Evolutionary conservation across 169 alveolate genomes (phyloP), one percentile per base, ranked within the genome.

Genomic region (Plasmodium relictum): DNA sequence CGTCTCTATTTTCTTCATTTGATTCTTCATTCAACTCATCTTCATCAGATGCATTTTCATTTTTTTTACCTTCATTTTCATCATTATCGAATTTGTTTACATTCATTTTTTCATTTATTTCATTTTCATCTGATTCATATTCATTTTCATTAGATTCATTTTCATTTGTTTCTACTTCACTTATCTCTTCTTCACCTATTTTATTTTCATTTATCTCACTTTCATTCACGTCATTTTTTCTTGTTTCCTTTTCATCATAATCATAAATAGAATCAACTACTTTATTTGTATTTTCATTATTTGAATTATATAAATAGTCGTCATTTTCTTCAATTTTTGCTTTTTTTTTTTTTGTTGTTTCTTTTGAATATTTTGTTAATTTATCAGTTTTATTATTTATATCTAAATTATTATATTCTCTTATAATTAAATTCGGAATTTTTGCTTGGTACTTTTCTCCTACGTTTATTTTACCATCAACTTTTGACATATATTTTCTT

Each of bases 371-470:
- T 0, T 18, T 18, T 61, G n/a, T 16, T 10, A 44, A 2, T 7
- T 76, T 68, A 26, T 44, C 63, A 9, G 45, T 9, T 26, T 41
- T 50, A 8, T 16, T 63, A 31, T 59, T n/a, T 20, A 10, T n/a
- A 2, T 42, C 45, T 37, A 9, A 41, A 14, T 48, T 61, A 5
- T 76, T 48, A 63, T 63, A 62, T 45, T 76, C 89, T 14, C 48
- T 74, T 5, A 56, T 63, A 16, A 76, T 69, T 39, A 76, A 24
- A 20, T 76, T 74, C 4, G 89, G 89, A 24, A 76, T 76, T 41
- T 76, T 76, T 2, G 89, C 89, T 48, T 76, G 89, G 18, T 76
- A 74, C 6, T 76, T 76, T n/a, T 76, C 89, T 63, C 89, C 89
- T 8, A 76, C 69, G 39, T 76, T 76, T 48, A 76, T 76, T 48